phyloP scores from a whole-genome alignment of 2,329 filamentous ascomycete species.

The Teratosphaeria gauchensis region DNA sequence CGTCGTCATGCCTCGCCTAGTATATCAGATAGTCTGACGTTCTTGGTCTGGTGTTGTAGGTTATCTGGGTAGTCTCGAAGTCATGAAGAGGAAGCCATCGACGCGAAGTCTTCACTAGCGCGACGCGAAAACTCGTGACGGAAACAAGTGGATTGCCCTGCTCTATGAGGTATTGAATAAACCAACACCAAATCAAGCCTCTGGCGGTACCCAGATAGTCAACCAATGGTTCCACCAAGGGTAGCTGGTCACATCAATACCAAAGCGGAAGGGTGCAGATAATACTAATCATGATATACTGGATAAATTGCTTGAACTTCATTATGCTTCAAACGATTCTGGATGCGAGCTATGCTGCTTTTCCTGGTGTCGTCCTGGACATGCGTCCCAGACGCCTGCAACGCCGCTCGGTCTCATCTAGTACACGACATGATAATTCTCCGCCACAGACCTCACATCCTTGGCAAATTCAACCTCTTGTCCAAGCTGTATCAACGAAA shows the following conservation, averaged over 20 bases:
- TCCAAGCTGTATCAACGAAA: slow-evolving; percentile 62
- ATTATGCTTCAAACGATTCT: background rate
- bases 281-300: background rate
- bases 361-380: background rate
- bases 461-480: slow-evolving; percentile 76
- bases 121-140: background rate
- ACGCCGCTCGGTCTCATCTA: background rate
- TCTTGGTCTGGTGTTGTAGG: too few species aligned
- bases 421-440: slow-evolving; percentile 66
- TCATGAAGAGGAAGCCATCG: background rate
- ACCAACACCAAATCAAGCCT: too few species aligned
- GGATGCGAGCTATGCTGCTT: background rate
- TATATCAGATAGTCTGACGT: too few species aligned
- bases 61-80: too few species aligned
- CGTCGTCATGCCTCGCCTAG: too few species aligned
- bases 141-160: background rate
- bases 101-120: background rate
- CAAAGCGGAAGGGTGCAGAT: background rate
- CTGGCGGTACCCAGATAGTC: too few species aligned
- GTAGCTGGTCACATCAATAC: too few species aligned
- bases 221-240: too few species aligned
- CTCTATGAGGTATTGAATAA: too few species aligned
- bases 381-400: too few species aligned
- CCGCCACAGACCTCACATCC: slow-evolving; percentile 66
- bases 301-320: background rate